These are phyloP conservation scores for Triticum turgidum DNA, from an alignment of 176 grass and related monocot species.

Conservation along the genomic window DNA sequence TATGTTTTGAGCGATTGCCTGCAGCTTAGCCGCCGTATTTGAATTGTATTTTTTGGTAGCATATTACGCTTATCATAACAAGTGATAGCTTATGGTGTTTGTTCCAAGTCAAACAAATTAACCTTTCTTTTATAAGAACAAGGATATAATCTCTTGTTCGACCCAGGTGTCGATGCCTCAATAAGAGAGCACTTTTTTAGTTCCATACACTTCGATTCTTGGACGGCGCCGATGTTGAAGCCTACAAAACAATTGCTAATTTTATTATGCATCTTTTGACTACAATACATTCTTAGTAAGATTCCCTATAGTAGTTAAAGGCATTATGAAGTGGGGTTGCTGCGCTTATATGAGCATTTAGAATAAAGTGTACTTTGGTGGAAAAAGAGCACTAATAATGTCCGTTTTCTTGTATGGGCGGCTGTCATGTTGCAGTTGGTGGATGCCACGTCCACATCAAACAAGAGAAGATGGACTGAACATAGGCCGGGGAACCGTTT, in stretches of 20 bases:
- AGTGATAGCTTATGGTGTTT: constrained; percentile 19
- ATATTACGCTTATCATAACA: constrained; percentile 23
- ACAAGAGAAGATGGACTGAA: not conserved
- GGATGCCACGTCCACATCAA: not conserved
- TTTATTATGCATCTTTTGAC: not conserved
- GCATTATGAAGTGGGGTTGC: too few species aligned
- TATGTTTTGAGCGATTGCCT: not conserved
- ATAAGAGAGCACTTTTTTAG: not conserved
- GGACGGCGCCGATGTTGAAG: not conserved
- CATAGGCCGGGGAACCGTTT: not conserved
- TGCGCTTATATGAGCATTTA: constrained; percentile 12
- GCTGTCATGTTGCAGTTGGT: not conserved
- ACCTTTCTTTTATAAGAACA: not conserved
- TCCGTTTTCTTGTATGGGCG: not conserved
- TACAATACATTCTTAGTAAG: not conserved
- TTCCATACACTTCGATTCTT: not conserved
- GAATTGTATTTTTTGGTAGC: not conserved
- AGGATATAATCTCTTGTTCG: not conserved
- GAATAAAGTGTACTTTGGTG: not conserved
- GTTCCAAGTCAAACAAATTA: constrained; percentile 17
- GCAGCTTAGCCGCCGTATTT: not conserved
- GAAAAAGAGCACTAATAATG: not conserved
- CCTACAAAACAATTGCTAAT: not conserved
- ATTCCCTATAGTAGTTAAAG: not conserved
- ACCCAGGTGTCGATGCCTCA: not conserved